These are phyloP conservation scores for Helicocarpus griseus DNA, from an alignment of 2,329 filamentous ascomycete genomes.

Conservation along the genomic window DNA sequence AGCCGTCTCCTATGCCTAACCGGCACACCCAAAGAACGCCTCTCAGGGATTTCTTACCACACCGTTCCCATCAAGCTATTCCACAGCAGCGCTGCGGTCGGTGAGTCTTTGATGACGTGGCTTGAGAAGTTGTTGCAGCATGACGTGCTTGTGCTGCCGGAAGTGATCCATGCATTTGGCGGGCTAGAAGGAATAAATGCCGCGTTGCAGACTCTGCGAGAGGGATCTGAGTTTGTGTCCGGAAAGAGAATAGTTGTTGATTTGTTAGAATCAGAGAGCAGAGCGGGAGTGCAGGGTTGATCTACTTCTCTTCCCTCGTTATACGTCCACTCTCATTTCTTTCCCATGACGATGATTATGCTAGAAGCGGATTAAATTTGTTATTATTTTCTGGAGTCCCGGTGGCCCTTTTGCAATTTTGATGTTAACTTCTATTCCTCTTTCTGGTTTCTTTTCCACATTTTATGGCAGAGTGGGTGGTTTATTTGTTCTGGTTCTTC, in stretches of 20 bases:
- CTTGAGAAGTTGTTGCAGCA: slow-evolving; percentile 54
- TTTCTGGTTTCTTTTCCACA: neutral
- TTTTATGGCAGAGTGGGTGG: neutral
- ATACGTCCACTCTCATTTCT: no score
- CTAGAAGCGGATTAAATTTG: no score
- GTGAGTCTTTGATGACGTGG: slow-evolving; percentile 55
- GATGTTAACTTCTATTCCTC: no score
- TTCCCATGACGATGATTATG: no score
- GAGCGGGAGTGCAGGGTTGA: slow-evolving; percentile 5
- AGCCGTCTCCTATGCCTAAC: slow-evolving; percentile 56
- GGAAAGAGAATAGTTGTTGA: slow-evolving; percentile 60
- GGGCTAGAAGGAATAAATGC: slow-evolving; percentile 59
- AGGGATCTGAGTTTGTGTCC: slow-evolving; percentile 47
- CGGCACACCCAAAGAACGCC: slow-evolving; percentile 52
- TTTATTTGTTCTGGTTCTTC: neutral
- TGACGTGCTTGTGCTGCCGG: slow-evolving; percentile 47
- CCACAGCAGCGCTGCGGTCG: slow-evolving; percentile 56
- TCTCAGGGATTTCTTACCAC: slow-evolving; percentile 45
- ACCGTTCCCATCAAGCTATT: slow-evolving; percentile 67
- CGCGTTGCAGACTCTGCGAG: slow-evolving; percentile 56
- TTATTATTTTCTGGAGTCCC: no score
- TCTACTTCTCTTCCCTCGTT: neutral
- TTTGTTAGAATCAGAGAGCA: slow-evolving; percentile 8
- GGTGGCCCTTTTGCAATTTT: no score
- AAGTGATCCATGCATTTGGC: slow-evolving; percentile 54